Evolutionary conservation across 108 stramenopile species (phyloP).

Genomic region (Fragilariopsis cylindrus): DNA sequence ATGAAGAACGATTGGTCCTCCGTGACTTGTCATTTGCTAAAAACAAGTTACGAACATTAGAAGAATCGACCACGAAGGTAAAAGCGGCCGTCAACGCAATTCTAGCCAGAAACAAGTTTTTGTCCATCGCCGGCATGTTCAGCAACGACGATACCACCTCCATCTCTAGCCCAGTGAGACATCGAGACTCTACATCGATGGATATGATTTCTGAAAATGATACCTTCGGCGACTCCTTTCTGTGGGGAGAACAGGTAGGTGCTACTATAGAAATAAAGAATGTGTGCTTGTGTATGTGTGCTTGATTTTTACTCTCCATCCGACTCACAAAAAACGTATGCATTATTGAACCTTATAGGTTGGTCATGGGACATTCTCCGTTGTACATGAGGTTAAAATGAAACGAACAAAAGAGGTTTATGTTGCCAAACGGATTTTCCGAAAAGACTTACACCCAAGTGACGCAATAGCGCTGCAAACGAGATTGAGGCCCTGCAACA

Average conservation of each 20-base stretch:
- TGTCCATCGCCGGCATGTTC: conserved; percentile 37
- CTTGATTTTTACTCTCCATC: background rate
- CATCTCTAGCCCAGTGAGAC: conserved; percentile 5
- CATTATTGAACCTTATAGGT: conserved; percentile 24
- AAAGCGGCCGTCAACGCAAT: conserved; percentile 44
- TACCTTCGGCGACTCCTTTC: conserved; percentile 29
- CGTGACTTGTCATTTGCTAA: conserved; percentile 50
- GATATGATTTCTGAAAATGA: conserved; percentile 27
- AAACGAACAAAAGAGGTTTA: conserved; percentile 45
- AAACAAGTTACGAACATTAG: conserved; percentile 20
- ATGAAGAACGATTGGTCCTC: conserved; percentile 44
- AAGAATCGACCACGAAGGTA: conserved; percentile 18
- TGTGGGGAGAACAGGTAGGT: conserved; percentile 33
- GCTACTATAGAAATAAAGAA: no score
- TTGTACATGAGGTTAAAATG: conserved; percentile 57
- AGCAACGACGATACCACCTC: conserved; percentile 9
- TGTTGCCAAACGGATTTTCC: conserved; percentile 63
- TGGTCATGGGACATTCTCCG: conserved; percentile 72
- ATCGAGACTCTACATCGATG: background rate
- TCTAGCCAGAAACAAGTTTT: conserved; percentile 43
- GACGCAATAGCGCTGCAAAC: conserved; percentile 65
- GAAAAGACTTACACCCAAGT: conserved; percentile 55
- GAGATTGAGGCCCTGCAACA: conserved; percentile 61
- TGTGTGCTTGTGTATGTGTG: background rate
- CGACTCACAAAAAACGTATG: background rate